Evolutionary conservation across 345 rosid genomes (phyloP).

Genomic region (Aegle marmelos): DNA sequence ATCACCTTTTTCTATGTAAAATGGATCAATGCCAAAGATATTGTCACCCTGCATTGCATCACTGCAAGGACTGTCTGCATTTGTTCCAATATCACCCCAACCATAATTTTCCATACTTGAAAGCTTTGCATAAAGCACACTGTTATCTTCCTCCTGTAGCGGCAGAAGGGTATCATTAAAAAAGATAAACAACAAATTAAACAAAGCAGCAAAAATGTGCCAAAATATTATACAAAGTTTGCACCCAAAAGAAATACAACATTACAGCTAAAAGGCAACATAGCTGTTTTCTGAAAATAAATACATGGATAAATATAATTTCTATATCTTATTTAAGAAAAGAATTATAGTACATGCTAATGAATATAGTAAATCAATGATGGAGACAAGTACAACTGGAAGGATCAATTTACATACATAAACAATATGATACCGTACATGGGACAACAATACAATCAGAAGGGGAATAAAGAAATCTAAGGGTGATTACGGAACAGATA

Average conservation of each 20-base stretch:
- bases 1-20: slow-evolving; percentile 76
- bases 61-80: slow-evolving; percentile 27
- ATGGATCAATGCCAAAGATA: slow-evolving; percentile 69
- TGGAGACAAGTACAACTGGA: background rate
- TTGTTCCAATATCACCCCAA: slow-evolving; percentile 59
- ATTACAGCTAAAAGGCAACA: background rate
- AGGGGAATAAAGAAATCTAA: background rate
- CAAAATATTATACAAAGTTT: background rate
- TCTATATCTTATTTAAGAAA: background rate
- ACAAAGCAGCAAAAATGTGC: background rate
- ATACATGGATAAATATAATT: background rate
- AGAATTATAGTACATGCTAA: background rate
- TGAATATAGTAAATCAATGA: background rate
- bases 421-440: background rate
- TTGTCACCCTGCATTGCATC: slow-evolving; percentile 45
- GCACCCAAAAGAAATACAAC: background rate
- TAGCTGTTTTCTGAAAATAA: background rate
- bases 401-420: background rate
- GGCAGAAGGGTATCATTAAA: slow-evolving; percentile 11
- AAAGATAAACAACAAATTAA: background rate
- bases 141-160: slow-evolving; percentile 40
- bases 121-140: slow-evolving; percentile 28
- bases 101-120: slow-evolving; percentile 72
- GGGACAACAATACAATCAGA: background rate
- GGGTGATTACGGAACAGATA: background rate